These are phyloP conservation scores for Sporisorium exsertum DNA, from an alignment of 1,284 basidiomycete genomes.

Conservation along the genomic window DNA sequence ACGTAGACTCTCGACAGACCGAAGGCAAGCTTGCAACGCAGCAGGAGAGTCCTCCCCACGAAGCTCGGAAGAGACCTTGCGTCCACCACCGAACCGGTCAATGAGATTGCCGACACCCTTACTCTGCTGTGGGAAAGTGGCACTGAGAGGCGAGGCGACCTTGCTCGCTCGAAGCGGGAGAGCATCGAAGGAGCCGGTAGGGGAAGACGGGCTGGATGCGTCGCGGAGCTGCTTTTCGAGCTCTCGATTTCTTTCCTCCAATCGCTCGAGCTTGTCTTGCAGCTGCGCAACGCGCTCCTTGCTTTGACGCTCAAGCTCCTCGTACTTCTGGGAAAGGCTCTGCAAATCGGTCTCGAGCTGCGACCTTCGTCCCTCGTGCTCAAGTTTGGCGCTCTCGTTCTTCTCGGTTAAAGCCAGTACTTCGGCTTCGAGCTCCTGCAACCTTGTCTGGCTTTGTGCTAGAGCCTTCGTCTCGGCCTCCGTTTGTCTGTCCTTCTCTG, in stretches of 20 bases:
- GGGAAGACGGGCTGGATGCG: constrained; percentile 18
- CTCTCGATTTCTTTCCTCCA: constrained; percentile 20
- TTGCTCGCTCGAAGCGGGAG: constrained; percentile 19
- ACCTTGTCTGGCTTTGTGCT: not conserved
- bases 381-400: constrained; percentile 8
- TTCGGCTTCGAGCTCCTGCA: constrained; percentile 24
- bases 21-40: constrained; percentile 28
- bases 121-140: constrained; percentile 20
- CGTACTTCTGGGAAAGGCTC: constrained; percentile 11
- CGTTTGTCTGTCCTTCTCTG: constrained; percentile 1
- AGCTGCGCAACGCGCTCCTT: constrained; percentile 22
- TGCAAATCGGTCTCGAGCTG: constrained; percentile 22
- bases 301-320: constrained; percentile 16
- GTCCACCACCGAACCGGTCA: constrained; percentile 42
- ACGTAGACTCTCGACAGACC: constrained; percentile 23
- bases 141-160: constrained; percentile 10
- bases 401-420: constrained; percentile 13
- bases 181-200: constrained; percentile 14
- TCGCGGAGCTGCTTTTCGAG: constrained; percentile 30
- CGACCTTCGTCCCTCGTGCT: not conserved
- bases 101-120: constrained; percentile 46
- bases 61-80: constrained; percentile 19
- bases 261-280: constrained; percentile 15
- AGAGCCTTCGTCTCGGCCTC: constrained; percentile 8
- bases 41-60: constrained; percentile 28